These are phyloP conservation scores for Candida khao-thaluensis DNA, from an alignment of 805 yeast genomes.

Conservation along the genomic window DNA sequence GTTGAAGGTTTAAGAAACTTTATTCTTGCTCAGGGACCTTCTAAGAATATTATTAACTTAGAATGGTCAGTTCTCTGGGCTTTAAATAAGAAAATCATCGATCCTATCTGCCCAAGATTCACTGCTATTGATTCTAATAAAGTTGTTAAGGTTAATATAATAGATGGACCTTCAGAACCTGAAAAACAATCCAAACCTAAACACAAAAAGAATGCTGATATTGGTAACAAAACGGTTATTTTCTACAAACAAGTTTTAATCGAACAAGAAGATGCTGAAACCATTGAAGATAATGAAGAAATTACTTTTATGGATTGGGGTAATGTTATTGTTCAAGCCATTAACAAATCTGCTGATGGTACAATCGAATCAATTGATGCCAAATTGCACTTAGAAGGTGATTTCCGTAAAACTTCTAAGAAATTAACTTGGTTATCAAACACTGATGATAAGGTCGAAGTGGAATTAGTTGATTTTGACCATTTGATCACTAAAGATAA, in stretches of 20 bases:
- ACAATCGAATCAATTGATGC: slow-evolving; percentile 66
- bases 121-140: slow-evolving; percentile 69
- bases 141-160: slow-evolving; percentile 66
- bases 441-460: slow-evolving; percentile 66
- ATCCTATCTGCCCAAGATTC: slow-evolving; percentile 95
- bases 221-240: slow-evolving; percentile 80
- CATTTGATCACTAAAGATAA: slow-evolving; percentile 94
- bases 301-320: slow-evolving; percentile 99
- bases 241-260: slow-evolving; percentile 62
- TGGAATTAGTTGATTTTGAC: slow-evolving; percentile 87
- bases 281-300: slow-evolving; percentile 77
- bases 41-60: slow-evolving; percentile 91
- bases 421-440: slow-evolving; percentile 94
- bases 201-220: slow-evolving; percentile 92
- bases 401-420: slow-evolving; percentile 93
- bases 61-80: slow-evolving; percentile 99
- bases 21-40: slow-evolving; percentile 95
- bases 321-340: slow-evolving; percentile 75
- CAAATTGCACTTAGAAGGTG: slow-evolving; percentile 87
- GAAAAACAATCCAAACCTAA: slow-evolving; percentile 74
- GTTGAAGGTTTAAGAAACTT: slow-evolving; percentile 96
- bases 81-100: slow-evolving; percentile 93
- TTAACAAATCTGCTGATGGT: slow-evolving; percentile 59
- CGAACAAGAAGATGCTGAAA: slow-evolving; percentile 82
- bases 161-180: slow-evolving; percentile 65